Percentiles rank a stretch among this genome's conserved stretches.
These are phyloP conservation scores for Tephrocybe sp. DNA, from an alignment of 768 basidiomycete genomes.

Conservation along the genomic window DNA sequence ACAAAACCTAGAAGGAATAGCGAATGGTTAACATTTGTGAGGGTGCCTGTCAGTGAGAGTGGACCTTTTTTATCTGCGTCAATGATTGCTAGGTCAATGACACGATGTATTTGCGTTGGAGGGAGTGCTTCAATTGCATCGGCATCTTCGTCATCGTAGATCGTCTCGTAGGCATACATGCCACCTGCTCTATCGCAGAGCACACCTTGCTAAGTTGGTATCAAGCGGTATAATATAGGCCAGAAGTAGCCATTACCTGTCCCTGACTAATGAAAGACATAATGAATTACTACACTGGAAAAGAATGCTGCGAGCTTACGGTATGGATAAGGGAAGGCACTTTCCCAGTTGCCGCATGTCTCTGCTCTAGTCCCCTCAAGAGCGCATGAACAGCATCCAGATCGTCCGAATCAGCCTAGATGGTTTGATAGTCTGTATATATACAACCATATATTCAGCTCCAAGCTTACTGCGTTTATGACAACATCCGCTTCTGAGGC, in stretches of 20 bases:
- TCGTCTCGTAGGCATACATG: conserved; percentile 25
- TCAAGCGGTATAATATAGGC: background rate
- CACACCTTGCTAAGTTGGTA: conserved; percentile 26
- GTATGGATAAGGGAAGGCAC: conserved; percentile 58
- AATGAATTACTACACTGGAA: background rate
- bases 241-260: conserved; percentile 32
- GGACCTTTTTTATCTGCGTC: conserved; percentile 47
- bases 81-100: conserved; percentile 46
- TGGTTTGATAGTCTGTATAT: too few species aligned
- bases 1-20: conserved; percentile 37
- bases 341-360: conserved; percentile 36
- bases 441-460: too few species aligned
- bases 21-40: background rate
- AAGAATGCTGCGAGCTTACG: background rate
- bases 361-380: conserved; percentile 50
- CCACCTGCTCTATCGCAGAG: conserved; percentile 46
- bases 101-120: conserved; percentile 43
- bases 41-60: background rate
- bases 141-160: conserved; percentile 49
- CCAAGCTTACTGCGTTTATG: too few species aligned
- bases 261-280: conserved; percentile 39
- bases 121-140: conserved; percentile 44
- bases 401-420: conserved; percentile 42
- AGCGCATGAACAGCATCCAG: conserved; percentile 40
- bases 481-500: too few species aligned